A percentile compares a stretch with the other conserved stretches of the same genome.
phyloP scores from a whole-genome alignment of 2,329 filamentous ascomycete species.

The Hymenoscyphus occultus region DNA sequence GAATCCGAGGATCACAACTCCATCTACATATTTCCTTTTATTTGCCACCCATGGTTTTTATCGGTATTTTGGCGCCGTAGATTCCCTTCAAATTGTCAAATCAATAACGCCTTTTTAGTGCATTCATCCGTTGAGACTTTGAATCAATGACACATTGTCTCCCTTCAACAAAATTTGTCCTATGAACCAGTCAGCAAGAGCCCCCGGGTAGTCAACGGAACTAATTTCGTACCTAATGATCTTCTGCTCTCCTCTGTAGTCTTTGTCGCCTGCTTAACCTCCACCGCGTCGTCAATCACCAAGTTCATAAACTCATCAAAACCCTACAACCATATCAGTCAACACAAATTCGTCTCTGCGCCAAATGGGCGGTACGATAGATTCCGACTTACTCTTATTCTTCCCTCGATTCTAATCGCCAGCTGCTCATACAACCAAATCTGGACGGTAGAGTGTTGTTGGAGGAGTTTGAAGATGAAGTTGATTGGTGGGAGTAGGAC shows the following conservation, averaged over 20 bases:
- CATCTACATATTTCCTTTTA: constrained; percentile 13
- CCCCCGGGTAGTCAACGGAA: background rate
- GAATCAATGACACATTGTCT: constrained; percentile 64
- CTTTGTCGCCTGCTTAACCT: constrained; percentile 84
- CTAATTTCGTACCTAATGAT: constrained; percentile 65
- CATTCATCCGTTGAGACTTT: constrained; percentile 39
- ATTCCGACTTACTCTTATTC: constrained; percentile 72
- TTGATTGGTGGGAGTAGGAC: constrained; percentile 76
- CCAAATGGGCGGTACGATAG: background rate
- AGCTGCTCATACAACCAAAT: constrained; percentile 98
- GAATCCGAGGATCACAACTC: constrained; percentile 18
- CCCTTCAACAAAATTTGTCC: constrained; percentile 66
- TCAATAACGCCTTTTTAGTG: constrained; percentile 29
- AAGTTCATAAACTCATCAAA: constrained; percentile 99
- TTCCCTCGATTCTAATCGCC: constrained; percentile 89
- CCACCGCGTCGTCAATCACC: constrained; percentile 90
- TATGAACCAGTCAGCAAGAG: constrained; percentile 35
- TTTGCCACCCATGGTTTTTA: constrained; percentile 22
- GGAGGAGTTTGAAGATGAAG: constrained; percentile 92
- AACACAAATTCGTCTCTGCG: constrained; percentile 15
- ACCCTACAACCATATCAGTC: constrained; percentile 53
- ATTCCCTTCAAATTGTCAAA: constrained; percentile 18
- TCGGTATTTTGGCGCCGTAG: constrained; percentile 7
- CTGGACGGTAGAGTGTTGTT: constrained; percentile 71
- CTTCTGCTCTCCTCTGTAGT: constrained; percentile 75